Evolutionary conservation across 2,329 filamentous ascomycete species (phyloP), one percentile per base, ranked within the genome.

Genomic region (Colletotrichum shisoi): DNA sequence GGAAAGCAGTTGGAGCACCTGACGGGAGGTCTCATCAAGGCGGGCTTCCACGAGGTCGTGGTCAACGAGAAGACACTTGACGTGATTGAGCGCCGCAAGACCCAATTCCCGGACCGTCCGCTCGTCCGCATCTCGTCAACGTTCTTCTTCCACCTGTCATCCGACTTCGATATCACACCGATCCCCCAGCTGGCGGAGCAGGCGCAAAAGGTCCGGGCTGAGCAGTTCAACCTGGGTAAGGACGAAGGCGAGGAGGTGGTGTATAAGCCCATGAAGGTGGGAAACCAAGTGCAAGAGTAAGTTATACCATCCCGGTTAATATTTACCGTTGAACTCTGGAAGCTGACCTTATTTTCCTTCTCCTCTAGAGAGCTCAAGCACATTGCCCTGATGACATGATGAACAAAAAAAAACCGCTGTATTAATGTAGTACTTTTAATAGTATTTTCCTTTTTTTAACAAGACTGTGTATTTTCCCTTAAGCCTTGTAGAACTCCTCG

Each of bases 1-100:
- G 86, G 86, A 65, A 88, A 88, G 79, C 86, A 88, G 77, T 79
- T 88, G 63, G 86, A 88, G 79, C 83, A 88, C 76, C 75, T 86
- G 57, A 87, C 85, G 0, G 85, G 86, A 56, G 86, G 86, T 0
- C 81, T 88, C 40, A 79, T 88, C 75, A 87, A 87, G 74, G 86
- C 86, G 1, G 86, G 86, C 4, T 88, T 80, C 76, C 86, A 88
- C 76, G 86, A 88, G 78, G 86, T 88, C 0, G 83, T 86, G 2
- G 83, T 88, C 67, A 87, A 83, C 73, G 79, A 83, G 8, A 75
- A 77, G 70, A 88, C 86, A 0, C 67, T 85, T 1, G 78, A 78
- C 13, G 80, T 81, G 2, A 80, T 87, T 3, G 79, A 79, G 68
- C 73, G 73, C 57, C 80, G 85, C 45, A 77, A 74, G 61, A 59